Evolutionary conservation across 192 early-diverging fungal genomes (phyloP), one percentile per base, ranked within the genome.

Genomic region (Gryganskiella cystojenkinii): DNA sequence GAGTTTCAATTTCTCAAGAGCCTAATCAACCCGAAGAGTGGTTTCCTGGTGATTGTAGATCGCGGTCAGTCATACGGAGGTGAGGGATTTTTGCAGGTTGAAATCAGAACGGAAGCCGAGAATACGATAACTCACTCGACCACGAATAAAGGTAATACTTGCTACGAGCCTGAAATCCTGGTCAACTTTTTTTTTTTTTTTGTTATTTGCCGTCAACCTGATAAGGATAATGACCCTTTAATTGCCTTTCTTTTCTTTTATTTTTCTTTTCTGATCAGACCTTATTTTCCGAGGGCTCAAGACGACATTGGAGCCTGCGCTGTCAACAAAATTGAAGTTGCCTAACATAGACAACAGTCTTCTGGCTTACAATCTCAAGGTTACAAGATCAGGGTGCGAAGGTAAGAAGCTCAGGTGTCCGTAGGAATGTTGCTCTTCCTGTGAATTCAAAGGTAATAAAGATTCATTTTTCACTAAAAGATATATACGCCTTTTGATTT

Each of bases 281-380:
- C 64, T 80, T 46, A 37, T 82, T 53, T 19, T 56, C 3, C 33
- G 51, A 40, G 81, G 81, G 17, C 45, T 82, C 31, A 59, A 43
- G 52, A 17, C 70, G 56, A 42, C 78, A 13, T 22, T 53, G 31
- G 60, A 46, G 2, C 40, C 70, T 0, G 43, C 76, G 2, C 42
- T 87, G 40, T 51, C 81, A 3, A 83, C 87, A 8, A 64, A 61
- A 24, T 35, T 89, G 20, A 78, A 66, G 31, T 68, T 89, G 22
- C 84, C 87, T 1, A 74, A 82, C 20, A 71, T 89, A n/a, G 83
- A 85, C 50, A 87, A 67, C 44, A 78, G 82, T 34, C 56, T 89
- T 28, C 58, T 89, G 11, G 80, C 85, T 2, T 89, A 87, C 46
- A 83, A 82, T 33, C 61, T 89, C 10, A 72, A 71, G n/a, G 66